Percentiles rank a stretch among this genome's conserved stretches.
Evolutionary conservation across 768 basidiomycete genomes (phyloP).

Genomic region (Amanita fuliginea): DNA sequence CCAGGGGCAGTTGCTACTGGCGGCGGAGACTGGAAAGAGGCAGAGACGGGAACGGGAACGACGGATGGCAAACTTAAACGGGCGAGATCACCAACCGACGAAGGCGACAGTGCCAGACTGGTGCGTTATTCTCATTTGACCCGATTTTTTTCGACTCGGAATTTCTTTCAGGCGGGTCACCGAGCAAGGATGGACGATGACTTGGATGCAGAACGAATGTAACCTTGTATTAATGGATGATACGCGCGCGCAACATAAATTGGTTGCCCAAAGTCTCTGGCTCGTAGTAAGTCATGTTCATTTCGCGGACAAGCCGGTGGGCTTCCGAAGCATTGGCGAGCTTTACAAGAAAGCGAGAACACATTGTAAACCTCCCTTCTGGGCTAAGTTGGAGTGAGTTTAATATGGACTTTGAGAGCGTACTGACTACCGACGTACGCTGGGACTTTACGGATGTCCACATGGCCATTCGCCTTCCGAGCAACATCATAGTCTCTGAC

Average conservation of each 20-base stretch:
- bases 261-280: conserved; percentile 23
- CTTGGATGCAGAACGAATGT: conserved; percentile 63
- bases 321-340: conserved; percentile 53
- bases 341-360: conserved; percentile 45
- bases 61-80: conserved; percentile 45
- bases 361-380: conserved; percentile 27
- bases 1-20: conserved; percentile 76
- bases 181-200: conserved; percentile 58
- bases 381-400: conserved; percentile 17
- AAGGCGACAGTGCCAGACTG: conserved; percentile 45
- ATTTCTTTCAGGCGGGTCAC: conserved; percentile 29
- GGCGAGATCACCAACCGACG: conserved; percentile 70
- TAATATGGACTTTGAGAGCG: background rate
- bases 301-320: conserved; percentile 47
- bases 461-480: conserved; percentile 21
- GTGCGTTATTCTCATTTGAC: conserved; percentile 26
- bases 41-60: conserved; percentile 28
- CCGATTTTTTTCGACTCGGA: background rate
- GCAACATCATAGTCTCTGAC: conserved; percentile 36
- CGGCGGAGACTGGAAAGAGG: conserved; percentile 78
- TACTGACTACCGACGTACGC: conserved; percentile 29
- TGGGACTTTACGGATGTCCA: conserved; percentile 39
- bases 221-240: conserved; percentile 33
- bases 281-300: conserved; percentile 47
- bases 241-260: conserved; percentile 34